phyloP scores from a whole-genome alignment of 805 yeast genomes.

The Yarrowia keelungensis region DNA sequence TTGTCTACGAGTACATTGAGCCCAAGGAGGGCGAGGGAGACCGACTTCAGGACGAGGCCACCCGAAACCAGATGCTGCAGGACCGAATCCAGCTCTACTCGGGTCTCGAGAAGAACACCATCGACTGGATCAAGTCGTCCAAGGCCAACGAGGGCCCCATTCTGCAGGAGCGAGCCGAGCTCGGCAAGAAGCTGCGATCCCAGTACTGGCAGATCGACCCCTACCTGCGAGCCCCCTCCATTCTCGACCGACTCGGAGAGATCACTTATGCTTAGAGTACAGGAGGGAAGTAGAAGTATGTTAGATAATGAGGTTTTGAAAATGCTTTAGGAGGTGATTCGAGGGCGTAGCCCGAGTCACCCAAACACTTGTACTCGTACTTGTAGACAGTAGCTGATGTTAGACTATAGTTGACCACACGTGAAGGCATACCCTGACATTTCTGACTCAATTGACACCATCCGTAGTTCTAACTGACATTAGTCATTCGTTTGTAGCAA shows the following conservation, averaged over 20 bases:
- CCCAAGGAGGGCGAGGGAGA: constrained; percentile 70
- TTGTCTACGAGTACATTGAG: constrained; percentile 63
- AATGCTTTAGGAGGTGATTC: not conserved
- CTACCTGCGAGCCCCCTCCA: constrained; percentile 76
- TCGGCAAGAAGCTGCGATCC: constrained; percentile 61
- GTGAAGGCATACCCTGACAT: no score
- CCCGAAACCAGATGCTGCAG: constrained; percentile 54
- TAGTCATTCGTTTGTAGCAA: no score
- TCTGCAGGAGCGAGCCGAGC: constrained; percentile 54
- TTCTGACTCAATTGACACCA: not conserved
- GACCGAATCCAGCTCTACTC: constrained; percentile 64
- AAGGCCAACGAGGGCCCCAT: constrained; percentile 58
- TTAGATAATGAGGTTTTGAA: not conserved
- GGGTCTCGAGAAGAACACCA: constrained; percentile 68
- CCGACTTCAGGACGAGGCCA: constrained; percentile 54
- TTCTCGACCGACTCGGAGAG: constrained; percentile 78
- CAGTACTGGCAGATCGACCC: constrained; percentile 80
- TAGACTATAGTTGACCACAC: no score
- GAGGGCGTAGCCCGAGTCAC: not conserved
- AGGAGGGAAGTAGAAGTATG: not conserved
- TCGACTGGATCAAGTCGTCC: constrained; percentile 70
- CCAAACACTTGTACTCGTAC: no score
- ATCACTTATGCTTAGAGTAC: constrained; percentile 52
- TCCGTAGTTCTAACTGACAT: no score
- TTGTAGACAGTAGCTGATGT: no score